Evolutionary conservation across 176 grass and related monocot species (phyloP), one percentile per base, ranked within the genome.

Genomic region (Cymbopogon citratus): DNA sequence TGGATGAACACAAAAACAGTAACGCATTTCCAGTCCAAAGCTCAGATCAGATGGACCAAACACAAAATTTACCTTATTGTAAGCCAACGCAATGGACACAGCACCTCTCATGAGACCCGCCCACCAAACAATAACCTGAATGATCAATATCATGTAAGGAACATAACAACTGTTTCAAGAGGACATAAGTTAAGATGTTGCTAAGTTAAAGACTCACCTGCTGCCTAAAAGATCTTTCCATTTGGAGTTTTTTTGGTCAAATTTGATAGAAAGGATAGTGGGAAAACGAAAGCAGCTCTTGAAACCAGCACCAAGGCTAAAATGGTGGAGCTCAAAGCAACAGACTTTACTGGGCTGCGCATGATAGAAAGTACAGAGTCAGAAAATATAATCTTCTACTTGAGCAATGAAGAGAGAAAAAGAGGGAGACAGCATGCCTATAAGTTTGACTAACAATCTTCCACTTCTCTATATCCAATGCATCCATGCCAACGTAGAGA

Each of bases 381-480:
- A 62, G 24, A 27, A 67, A 28, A 84, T n/a, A 36, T 15, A 15
- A 45, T 24, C 1, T 46, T 7, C 6, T 34, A 59, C 12, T 66
- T 18, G 21, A 51, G 13, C 8, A 66, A 73, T 43, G n/a, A 25
- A 29, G 21, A 4, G 0, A 5, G 44, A 44, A 0, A 7, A 5
- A 13, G 9, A 21, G 65, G 0, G 46, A 59, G 21, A 38, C 66
- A 26, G 5, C 11, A 54, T 87, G 34, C 86, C 76, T 88, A 56
- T 84, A 90, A 65, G 87, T 92, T 80, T 90, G 71, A 76, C 80
- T 54, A 6, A 90, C 91, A 87, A 92, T 80, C 61, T 85, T 92
- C 91, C 94, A 97, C 78, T 97, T 97, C 61, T 97, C 94, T 78
- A 97, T 97, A 78, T 97, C 94, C 80, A 97, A 77, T 56, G 94